Conservation (phyloP, 305 asterid genomes). For the Withania somnifera region DNA sequence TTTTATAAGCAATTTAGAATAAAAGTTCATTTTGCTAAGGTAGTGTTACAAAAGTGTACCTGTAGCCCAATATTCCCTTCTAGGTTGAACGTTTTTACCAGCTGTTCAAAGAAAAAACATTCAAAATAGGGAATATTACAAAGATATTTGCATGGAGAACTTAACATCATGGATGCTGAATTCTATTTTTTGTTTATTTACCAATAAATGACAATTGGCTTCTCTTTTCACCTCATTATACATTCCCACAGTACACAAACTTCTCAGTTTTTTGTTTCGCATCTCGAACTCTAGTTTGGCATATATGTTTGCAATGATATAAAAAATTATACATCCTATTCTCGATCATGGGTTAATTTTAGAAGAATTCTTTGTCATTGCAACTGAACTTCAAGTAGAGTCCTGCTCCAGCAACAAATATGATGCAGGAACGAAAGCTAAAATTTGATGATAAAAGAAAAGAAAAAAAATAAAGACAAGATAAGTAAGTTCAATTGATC, state of each 20-base stretch:
- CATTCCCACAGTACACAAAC: not conserved
- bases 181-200: not conserved
- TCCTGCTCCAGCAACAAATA: not conserved
- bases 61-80: constrained; percentile 67
- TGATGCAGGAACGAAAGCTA: not conserved
- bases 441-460: not conserved
- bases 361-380: not conserved
- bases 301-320: not conserved
- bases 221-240: not conserved
- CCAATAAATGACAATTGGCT: not conserved
- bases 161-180: constrained; percentile 6
- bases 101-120: constrained; percentile 30
- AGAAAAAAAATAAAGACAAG: not conserved
- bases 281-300: not conserved
- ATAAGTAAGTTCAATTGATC: not conserved
- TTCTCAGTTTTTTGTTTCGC: not conserved
- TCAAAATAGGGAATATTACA: not conserved
- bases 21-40: not conserved
- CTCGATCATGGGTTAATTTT: not conserved
- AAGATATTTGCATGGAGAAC: not conserved
- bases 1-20: not conserved
- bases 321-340: not conserved
- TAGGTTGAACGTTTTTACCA: constrained; percentile 64
- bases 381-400: not conserved
- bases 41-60: constrained; percentile 30